These are phyloP conservation scores for Fusarium tricinctum DNA, from an alignment of 2,329 filamentous ascomycete genomes.

Conservation along the genomic window DNA sequence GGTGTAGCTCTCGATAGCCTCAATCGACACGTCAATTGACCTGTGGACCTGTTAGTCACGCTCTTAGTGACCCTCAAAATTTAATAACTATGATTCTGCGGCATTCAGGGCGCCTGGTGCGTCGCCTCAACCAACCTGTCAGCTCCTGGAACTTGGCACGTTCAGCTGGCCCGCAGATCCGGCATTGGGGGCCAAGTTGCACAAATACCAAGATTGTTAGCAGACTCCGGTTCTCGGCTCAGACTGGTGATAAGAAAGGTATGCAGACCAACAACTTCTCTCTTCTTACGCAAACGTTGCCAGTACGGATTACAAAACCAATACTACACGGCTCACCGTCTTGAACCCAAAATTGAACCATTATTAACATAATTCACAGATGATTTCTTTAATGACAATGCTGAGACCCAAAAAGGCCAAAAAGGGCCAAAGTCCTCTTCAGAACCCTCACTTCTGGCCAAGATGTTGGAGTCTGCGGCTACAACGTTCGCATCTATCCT, in stretches of 20 bases:
- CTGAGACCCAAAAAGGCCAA: slow-evolving; percentile 9
- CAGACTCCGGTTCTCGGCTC: slow-evolving; percentile 52
- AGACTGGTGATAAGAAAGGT: slow-evolving; percentile 48
- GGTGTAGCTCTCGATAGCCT: slow-evolving; percentile 27
- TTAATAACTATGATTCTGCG: slow-evolving; percentile 46
- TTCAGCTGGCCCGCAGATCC: slow-evolving; percentile 26
- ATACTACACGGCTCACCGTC: neutral
- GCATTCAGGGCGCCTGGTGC: slow-evolving; percentile 48
- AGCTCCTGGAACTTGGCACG: slow-evolving; percentile 39
- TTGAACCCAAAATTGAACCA: neutral
- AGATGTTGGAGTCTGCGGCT: slow-evolving; percentile 80
- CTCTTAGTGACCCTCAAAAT: slow-evolving; percentile 11
- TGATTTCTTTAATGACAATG: slow-evolving; percentile 17
- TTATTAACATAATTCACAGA: slow-evolving; percentile 33
- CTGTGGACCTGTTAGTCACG: neutral
- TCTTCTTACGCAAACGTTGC: neutral
- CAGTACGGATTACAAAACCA: neutral
- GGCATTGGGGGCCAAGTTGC: slow-evolving; percentile 40
- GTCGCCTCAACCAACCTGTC: slow-evolving; percentile 41
- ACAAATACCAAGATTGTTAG: slow-evolving; percentile 14
- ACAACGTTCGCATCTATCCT: slow-evolving; percentile 82
- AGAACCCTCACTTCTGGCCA: slow-evolving; percentile 62
- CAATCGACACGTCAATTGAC: slow-evolving; percentile 27
- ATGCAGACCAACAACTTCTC: slow-evolving; percentile 25
- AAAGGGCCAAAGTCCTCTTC: slow-evolving; percentile 23